Evolutionary conservation across 2,329 filamentous ascomycete species (phyloP).

Genomic region (Westerdykella ornata): DNA sequence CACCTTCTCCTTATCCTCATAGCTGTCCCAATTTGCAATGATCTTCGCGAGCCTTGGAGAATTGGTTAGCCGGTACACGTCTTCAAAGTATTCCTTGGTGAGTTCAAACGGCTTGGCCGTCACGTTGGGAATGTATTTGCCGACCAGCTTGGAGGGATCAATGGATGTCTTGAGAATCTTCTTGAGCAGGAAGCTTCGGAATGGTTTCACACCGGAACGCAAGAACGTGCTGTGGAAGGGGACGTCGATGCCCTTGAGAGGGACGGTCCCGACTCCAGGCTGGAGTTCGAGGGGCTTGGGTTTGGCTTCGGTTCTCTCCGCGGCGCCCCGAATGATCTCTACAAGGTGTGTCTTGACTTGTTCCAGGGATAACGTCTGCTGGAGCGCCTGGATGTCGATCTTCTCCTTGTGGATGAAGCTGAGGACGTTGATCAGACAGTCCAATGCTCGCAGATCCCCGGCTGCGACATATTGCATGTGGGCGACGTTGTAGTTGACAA

Average conservation of each 20-base stretch:
- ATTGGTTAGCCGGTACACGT: slow-evolving; percentile 92
- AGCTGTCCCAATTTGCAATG: slow-evolving; percentile 65
- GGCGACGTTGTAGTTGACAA: slow-evolving; percentile 87
- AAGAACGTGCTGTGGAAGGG: slow-evolving; percentile 99
- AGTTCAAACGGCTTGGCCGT: slow-evolving; percentile 92
- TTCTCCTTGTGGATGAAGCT: slow-evolving; percentile 97
- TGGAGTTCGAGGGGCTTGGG: slow-evolving; percentile 81
- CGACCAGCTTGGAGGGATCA: slow-evolving; percentile 90
- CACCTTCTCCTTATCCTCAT: slow-evolving; percentile 39
- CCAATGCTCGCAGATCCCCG: slow-evolving; percentile 59
- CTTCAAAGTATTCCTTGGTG: slow-evolving; percentile 98
- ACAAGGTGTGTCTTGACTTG: slow-evolving; percentile 85
- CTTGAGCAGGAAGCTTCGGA: slow-evolving; percentile 96
- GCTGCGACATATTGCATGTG: slow-evolving; percentile 66
- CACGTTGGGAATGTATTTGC: slow-evolving; percentile 99
- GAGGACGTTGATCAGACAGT: slow-evolving; percentile 67
- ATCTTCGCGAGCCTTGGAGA: slow-evolving; percentile 67
- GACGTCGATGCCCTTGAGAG: slow-evolving; percentile 93
- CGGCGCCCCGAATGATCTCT: slow-evolving; percentile 84
- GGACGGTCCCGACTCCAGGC: slow-evolving; percentile 94
- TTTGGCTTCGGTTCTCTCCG: slow-evolving; percentile 81
- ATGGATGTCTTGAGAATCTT: slow-evolving; percentile 99
- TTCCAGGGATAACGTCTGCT: slow-evolving; percentile 77
- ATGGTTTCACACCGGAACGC: slow-evolving; percentile 96
- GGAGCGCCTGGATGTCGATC: slow-evolving; percentile 91